These are phyloP conservation scores for Forsythia suspensa DNA, from an alignment of 257 asterid species.

Conservation along the genomic window DNA sequence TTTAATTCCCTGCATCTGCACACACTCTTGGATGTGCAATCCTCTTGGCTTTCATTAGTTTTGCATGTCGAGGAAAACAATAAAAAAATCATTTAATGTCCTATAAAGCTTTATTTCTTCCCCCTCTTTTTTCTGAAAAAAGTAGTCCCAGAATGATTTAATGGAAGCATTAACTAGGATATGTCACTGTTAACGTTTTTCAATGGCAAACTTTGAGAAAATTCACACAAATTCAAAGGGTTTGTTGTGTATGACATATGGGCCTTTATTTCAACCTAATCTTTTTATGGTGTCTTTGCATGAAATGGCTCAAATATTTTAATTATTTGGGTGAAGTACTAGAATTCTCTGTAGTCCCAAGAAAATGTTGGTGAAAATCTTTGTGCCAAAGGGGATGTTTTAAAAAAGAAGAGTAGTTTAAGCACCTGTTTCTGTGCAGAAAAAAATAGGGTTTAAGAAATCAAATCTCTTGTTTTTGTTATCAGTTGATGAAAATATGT, in stretches of 20 bases:
- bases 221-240: background rate
- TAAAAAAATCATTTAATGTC: background rate
- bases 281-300: background rate
- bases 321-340: background rate
- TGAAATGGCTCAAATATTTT: background rate
- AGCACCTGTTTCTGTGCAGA: background rate
- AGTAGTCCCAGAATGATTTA: background rate
- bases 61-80: background rate
- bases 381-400: conserved; percentile 24
- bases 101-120: background rate
- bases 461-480: background rate
- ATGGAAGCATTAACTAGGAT: background rate
- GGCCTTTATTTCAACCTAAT: background rate
- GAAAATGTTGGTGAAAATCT: conserved; percentile 12
- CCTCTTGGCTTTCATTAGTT: background rate
- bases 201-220: background rate
- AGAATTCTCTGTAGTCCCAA: background rate
- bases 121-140: background rate
- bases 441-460: background rate
- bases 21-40: background rate
- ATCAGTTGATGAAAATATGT: conserved; percentile 19
- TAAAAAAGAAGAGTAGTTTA: conserved; percentile 26
- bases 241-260: background rate
- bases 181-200: background rate
- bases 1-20: background rate